Evolutionary conservation across 129 eudicot species (phyloP).

Genomic region (Artemisia annua): DNA sequence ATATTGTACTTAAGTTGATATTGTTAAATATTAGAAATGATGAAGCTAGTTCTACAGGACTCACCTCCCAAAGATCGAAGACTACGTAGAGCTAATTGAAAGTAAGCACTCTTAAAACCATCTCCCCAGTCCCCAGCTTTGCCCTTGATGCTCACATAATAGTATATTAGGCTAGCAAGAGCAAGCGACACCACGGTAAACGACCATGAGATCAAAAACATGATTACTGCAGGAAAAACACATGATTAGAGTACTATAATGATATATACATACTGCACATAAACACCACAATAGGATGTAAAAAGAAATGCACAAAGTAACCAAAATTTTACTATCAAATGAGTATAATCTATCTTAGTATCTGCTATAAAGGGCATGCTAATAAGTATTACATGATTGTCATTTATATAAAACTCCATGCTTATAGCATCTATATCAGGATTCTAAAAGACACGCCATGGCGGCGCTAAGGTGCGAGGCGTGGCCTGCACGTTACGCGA

Average conservation of each 20-base stretch:
- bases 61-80: slow-evolving; percentile 98
- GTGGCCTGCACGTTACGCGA: too few species aligned
- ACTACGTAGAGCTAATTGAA: slow-evolving; percentile 98
- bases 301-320: neutral
- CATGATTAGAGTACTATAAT: slow-evolving; percentile 19
- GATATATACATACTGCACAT: slow-evolving; percentile 9
- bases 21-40: neutral
- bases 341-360: too few species aligned
- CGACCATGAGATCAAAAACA: slow-evolving; percentile 96
- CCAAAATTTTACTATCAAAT: too few species aligned
- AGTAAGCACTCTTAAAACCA: slow-evolving; percentile 99
- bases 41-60: slow-evolving; percentile 20
- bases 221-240: slow-evolving; percentile 68
- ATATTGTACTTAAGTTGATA: too few species aligned
- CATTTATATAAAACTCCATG: too few species aligned
- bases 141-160: slow-evolving; percentile 95
- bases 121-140: slow-evolving; percentile 99
- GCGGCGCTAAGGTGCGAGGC: too few species aligned
- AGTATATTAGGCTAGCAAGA: slow-evolving; percentile 91
- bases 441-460: too few species aligned
- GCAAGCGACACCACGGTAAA: slow-evolving; percentile 96
- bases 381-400: too few species aligned
- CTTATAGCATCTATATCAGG: too few species aligned
- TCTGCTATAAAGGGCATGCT: too few species aligned
- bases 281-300: neutral